A percentile compares a stretch with the other conserved stretches of the same genome.
Evolutionary conservation across 345 rosid genomes (phyloP).

Genomic region (Lagerstroemia speciosa): DNA sequence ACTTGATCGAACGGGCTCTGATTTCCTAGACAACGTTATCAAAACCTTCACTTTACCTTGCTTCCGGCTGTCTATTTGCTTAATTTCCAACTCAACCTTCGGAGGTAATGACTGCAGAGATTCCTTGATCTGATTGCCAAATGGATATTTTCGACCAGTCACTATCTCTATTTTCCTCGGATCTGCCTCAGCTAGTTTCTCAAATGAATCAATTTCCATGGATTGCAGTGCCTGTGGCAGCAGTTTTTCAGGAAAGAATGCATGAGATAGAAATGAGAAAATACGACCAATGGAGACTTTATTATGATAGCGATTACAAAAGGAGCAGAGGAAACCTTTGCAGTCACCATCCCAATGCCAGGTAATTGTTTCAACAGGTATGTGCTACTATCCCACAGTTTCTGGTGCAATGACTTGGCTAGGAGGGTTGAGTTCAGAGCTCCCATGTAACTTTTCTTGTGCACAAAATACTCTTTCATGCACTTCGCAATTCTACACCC

Average conservation of each 20-base stretch:
- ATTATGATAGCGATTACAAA: neutral
- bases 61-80: slow-evolving; percentile 49
- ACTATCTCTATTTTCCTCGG: slow-evolving; percentile 93
- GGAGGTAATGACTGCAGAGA: slow-evolving; percentile 81
- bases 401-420: slow-evolving; percentile 85
- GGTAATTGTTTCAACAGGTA: slow-evolving; percentile 85
- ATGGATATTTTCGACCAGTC: slow-evolving; percentile 86
- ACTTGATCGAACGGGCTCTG: slow-evolving; percentile 44
- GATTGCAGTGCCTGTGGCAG: slow-evolving; percentile 67
- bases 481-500: slow-evolving; percentile 87
- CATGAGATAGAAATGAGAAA: neutral
- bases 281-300: neutral
- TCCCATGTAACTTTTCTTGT: slow-evolving; percentile 76
- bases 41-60: slow-evolving; percentile 50
- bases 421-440: slow-evolving; percentile 58
- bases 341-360: slow-evolving; percentile 97
- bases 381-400: slow-evolving; percentile 95
- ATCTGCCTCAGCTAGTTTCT: slow-evolving; percentile 80
- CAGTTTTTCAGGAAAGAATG: slow-evolving; percentile 1
- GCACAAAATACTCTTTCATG: slow-evolving; percentile 86
- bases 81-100: slow-evolving; percentile 52
- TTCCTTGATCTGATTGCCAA: slow-evolving; percentile 94
- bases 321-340: slow-evolving; percentile 48
- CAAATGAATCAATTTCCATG: slow-evolving; percentile 84
- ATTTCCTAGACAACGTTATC: slow-evolving; percentile 64